These are phyloP conservation scores for Erucastrum elatum DNA, from an alignment of 345 rosid species.

Conservation along the genomic window DNA sequence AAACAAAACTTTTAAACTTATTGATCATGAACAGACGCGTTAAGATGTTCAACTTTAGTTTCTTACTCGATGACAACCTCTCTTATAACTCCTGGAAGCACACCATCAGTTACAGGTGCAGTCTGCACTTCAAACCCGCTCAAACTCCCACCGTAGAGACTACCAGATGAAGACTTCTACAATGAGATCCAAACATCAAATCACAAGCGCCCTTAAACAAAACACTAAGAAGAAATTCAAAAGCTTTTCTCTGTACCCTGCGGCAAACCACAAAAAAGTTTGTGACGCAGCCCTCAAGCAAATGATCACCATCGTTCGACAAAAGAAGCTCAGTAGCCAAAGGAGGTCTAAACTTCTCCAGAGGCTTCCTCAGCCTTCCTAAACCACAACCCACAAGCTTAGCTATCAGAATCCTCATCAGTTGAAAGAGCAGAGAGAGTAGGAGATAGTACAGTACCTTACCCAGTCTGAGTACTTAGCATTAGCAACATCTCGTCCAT, in stretches of 20 bases:
- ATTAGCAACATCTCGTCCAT: slow-evolving; percentile 60
- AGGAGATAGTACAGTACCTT: slow-evolving; percentile 49
- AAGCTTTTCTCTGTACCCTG: slow-evolving; percentile 49
- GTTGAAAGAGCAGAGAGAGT: not conserved
- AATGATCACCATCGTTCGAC: slow-evolving; percentile 80
- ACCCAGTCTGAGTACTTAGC: slow-evolving; percentile 94
- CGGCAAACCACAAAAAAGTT: slow-evolving; percentile 67
- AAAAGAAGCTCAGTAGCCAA: slow-evolving; percentile 68
- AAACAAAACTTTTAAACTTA: not conserved
- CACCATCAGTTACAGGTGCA: slow-evolving; percentile 75
- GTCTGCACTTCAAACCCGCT: slow-evolving; percentile 66
- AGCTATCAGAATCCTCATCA: slow-evolving; percentile 3
- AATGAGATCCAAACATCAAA: slow-evolving; percentile 12
- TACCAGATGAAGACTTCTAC: slow-evolving; percentile 22
- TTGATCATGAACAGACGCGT: slow-evolving; percentile 11
- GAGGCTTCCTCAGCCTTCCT: slow-evolving; percentile 67
- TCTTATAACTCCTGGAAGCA: slow-evolving; percentile 85
- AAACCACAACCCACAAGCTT: slow-evolving; percentile 25
- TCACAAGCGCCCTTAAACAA: not conserved
- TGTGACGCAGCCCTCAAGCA: slow-evolving; percentile 79
- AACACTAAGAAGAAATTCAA: not conserved
- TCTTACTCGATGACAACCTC: slow-evolving; percentile 81
- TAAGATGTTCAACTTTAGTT: not conserved
- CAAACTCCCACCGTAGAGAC: slow-evolving; percentile 31
- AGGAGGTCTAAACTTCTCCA: slow-evolving; percentile 81